Base-by-base conservation (phyloP, 208 protist species). In the Endotrypanum monterogeii region DNA sequence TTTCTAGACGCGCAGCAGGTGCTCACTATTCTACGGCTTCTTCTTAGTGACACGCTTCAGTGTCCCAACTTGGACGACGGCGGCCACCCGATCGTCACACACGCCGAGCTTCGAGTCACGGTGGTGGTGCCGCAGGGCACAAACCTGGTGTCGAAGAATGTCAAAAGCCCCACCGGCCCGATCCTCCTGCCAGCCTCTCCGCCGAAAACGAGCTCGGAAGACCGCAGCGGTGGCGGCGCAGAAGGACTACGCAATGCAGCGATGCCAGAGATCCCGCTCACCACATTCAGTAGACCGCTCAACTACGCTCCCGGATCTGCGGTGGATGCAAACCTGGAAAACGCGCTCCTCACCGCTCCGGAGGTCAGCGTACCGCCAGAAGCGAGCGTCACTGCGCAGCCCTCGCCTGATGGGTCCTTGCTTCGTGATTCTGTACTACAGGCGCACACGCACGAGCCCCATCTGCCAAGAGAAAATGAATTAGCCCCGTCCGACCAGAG, bases 1-100 rank as follows among this genome's bases (percentile, higher is more conserved):
- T 97, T 97, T 83, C 60, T 97, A 18, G 86, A 97, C 73, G 83
- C 83, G 18, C 78, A 86, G 60, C 68, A 91, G 68, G 82, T 92
- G 30, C 60, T 90, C 51, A 67, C 68, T 28, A 77, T 94, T 16
- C 67, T 96, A 51, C 74, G 81, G 25, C 54, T 85, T 39, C 37
- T 95, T 3, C 67, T 95, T 23, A 35, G 50, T 7, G 81, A 90
- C 57, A 67, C 78, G 20, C 25, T 91, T 4, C 67, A 76, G 56
- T 66, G 63, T 62, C 54, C 61, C 39, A 68, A 62, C 25, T 30
- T 30, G 30, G 69, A 70, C 32, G 56, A 51, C 16, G 37, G 79
- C 32, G 80, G 73, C 60, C 67, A 76, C 44, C 44, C 69, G 44
- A 63, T 78, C 44, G 79, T 67, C 28, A 74, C 85, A 8, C 62